Percentiles rank a stretch among this genome's conserved stretches.
Conservation (phyloP, 495 filamentous ascomycete genomes). For the Neurospora sp. region DNA sequence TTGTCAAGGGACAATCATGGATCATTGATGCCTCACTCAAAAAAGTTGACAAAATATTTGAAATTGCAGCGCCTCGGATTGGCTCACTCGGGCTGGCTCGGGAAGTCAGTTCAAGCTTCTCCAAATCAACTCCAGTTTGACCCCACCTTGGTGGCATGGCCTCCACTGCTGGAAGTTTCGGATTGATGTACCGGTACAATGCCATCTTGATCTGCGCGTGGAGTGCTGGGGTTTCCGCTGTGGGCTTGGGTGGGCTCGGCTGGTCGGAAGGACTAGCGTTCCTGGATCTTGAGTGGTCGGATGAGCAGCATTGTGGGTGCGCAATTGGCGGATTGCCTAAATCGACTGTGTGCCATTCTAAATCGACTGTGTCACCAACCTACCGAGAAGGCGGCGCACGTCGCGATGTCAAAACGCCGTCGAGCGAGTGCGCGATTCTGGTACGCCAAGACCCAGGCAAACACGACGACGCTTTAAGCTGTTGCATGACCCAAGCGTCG, state of each 20-base stretch:
- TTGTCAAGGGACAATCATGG: background rate
- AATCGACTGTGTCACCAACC: too few relatives aligned
- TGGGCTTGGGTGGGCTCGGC: slow-evolving; percentile 9
- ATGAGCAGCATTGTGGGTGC: background rate
- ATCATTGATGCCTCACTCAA: background rate
- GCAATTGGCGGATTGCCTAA: background rate
- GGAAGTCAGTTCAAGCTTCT: background rate
- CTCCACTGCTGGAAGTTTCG: background rate
- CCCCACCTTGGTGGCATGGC: background rate
- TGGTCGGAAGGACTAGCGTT: slow-evolving; percentile 8
- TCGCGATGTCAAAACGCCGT: background rate
- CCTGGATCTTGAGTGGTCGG: background rate
- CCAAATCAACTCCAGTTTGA: background rate
- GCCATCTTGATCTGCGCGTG: slow-evolving; percentile 2
- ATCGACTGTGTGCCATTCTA: too few relatives aligned
- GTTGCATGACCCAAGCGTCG: slow-evolving; percentile 7
- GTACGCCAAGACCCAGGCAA: background rate
- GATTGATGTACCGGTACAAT: slow-evolving; percentile 16
- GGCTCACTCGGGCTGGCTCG: background rate
- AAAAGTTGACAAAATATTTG: background rate
- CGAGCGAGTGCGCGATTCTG: background rate
- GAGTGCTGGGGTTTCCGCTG: slow-evolving; percentile 17
- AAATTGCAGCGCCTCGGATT: background rate
- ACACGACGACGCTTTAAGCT: slow-evolving; percentile 6
- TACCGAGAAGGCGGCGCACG: background rate